Base-by-base conservation (phyloP, 352 stramenopile species). In the Phytophthora kernoviae region DNA sequence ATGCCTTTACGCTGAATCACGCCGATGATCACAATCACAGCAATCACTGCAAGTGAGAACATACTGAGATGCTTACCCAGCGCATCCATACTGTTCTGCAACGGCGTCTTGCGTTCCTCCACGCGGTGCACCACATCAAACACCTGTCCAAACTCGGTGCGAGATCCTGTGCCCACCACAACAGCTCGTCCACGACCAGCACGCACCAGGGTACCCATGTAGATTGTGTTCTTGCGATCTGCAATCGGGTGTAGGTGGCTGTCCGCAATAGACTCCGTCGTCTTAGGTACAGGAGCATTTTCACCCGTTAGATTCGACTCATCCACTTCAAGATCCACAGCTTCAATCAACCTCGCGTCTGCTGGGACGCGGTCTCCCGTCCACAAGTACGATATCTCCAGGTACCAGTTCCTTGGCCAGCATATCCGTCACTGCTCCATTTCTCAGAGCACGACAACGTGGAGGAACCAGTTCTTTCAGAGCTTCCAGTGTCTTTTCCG, bases 81-180 rank as follows among this genome's bases (percentile, higher is more conserved):
- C 48, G 96, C 91, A 77, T 99, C 97, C 89, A 99, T 99, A 63
- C 77, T 91, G 53, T 93, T 73, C 77, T 98, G 94, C 37, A 99
- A 75, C 24, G 96, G 96, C 30, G 94, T 98, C 69, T 98, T 98
- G 39, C 91, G 81, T 33, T 88, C 84, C 61, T 98, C 94, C 8
- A 99, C 90, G 15, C 91, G 88, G 49, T 94, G 82, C 61, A 99
- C 89, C 47, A 98, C 93, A 39, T 96, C 79, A 63, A 98, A 97
- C 5, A 98, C 95, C 41, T 94, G 88, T 5, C 97, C 97, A 70
- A 99, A 99, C 77, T 99, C 96, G 7, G 96, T 99, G 27, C 79
- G 68, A 20, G 87, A 74, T 22, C 96, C 97, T n/a, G 96, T 98
- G 14, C 90, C 87, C 44, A 97, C 82, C 12, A 99, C 97, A 1